Evolutionary conservation across 2,329 filamentous ascomycete genomes (phyloP).

Genomic region (Mycosphaerella sp.): DNA sequence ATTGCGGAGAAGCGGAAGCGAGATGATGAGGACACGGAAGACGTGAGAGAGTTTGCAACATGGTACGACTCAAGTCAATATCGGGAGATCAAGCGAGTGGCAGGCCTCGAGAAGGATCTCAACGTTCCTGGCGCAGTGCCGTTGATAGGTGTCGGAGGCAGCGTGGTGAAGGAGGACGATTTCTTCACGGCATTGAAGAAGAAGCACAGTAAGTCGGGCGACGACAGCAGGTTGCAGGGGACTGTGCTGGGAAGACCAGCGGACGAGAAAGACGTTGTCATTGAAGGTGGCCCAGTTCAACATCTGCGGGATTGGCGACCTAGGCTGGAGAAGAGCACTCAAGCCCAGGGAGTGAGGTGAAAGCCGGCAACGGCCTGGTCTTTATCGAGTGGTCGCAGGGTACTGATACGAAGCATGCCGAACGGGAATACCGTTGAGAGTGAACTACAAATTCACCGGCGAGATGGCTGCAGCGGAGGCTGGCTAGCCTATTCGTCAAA

Average conservation of each 20-base stretch:
- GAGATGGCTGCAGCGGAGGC: too few species aligned
- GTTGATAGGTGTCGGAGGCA: slow-evolving; percentile 35
- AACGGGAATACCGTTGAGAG: background rate
- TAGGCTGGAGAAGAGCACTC: slow-evolving; percentile 28
- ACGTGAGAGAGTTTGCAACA: slow-evolving; percentile 68
- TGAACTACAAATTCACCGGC: too few species aligned
- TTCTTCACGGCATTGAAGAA: slow-evolving; percentile 65
- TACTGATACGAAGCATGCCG: background rate
- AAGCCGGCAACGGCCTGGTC: background rate
- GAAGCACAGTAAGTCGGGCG: slow-evolving; percentile 76
- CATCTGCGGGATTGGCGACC: slow-evolving; percentile 61
- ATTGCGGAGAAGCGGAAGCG: slow-evolving; percentile 41
- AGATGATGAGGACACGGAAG: slow-evolving; percentile 67
- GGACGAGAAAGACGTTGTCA: slow-evolving; percentile 65
- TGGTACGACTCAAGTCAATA: slow-evolving; percentile 74
- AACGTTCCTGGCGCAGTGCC: slow-evolving; percentile 45
- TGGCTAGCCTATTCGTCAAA: too few species aligned
- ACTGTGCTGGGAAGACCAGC: slow-evolving; percentile 71
- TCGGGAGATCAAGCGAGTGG: slow-evolving; percentile 74
- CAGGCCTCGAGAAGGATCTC: slow-evolving; percentile 53
- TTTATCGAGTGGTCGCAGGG: background rate
- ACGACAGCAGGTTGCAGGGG: slow-evolving; percentile 78
- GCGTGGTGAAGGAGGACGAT: slow-evolving; percentile 41
- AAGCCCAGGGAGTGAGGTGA: slow-evolving; percentile 6
- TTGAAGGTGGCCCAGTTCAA: slow-evolving; percentile 68